Evolutionary conservation across 2,329 filamentous ascomycete genomes (phyloP), one percentile per base, ranked within the genome.

Genomic region (Cadophora sp.): DNA sequence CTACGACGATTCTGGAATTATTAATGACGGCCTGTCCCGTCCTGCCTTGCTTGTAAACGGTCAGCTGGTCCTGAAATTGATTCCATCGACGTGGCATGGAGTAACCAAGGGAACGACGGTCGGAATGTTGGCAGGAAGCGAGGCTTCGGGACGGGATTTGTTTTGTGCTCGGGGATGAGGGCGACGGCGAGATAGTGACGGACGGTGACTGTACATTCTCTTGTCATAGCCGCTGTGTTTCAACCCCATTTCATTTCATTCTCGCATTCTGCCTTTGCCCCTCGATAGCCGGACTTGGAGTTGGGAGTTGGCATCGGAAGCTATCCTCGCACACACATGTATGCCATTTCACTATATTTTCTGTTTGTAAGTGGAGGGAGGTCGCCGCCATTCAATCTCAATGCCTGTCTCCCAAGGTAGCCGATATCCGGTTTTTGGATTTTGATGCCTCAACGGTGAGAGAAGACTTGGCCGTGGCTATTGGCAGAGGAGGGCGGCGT

Each of bases 371-470:
- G 16, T 43, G 40, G 40, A 43, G 19, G 40, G 40, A 43, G 40
- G 43, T 11, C 8, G n/a, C n/a, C 22, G 19, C 4, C 11, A 48
- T 48, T 24, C 27, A 55, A 55, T 55, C 50, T 55, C 50, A 55
- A 55, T 27, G 27, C 50, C 50, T 55, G 50, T 43, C 27, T 12
- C 29, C 27, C 43, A 48, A 48, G 43, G 43, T 22, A 48, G 22
- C 43, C 43, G 43, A 48, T 48, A 48, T 48, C 43, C 43, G 43
- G 43, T 22, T 48, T 48, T 48, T 48, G 43, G 43, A 48, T 48
- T 22, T 48, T 48, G 43, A 8, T 48, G 43, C 19, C 6, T 5
- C 43, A 22, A 48, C 43, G n/a, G 43, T 48, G 19, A 48, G 43
- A 14, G 43, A n/a, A 48, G 40, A 43, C 16, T 43, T 43, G 40